phyloP scores from a whole-genome alignment of 257 asterid genomes.

The Vinca minor region DNA sequence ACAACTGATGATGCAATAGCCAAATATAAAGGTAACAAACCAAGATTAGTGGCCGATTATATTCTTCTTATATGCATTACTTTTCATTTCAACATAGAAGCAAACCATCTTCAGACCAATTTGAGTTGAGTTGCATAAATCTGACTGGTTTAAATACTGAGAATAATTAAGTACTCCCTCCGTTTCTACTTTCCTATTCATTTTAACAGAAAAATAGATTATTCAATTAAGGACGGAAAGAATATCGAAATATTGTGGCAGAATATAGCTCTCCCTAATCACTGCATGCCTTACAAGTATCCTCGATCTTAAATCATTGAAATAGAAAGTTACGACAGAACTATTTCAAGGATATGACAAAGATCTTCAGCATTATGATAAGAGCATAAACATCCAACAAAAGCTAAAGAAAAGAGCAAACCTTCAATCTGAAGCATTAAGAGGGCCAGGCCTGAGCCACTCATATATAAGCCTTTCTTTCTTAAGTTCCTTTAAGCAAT shows the following conservation, averaged over 20 bases:
- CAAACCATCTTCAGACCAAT: not conserved
- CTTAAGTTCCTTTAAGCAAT: not conserved
- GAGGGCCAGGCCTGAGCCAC: not conserved
- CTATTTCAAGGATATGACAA: not conserved
- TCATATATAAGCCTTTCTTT: not conserved
- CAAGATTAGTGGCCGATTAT: not conserved
- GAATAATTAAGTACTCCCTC: too few species aligned
- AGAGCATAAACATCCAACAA: not conserved
- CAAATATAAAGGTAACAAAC: too few species aligned
- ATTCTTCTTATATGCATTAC: not conserved
- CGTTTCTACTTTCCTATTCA: too few species aligned
- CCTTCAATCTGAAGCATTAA: not conserved
- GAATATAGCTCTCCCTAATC: not conserved
- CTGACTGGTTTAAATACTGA: too few species aligned
- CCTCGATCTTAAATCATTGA: not conserved
- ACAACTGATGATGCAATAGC: too few species aligned
- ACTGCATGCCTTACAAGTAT: not conserved
- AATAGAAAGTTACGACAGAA: not conserved
- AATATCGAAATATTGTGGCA: not conserved
- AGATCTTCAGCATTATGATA: not conserved
- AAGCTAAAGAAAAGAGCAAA: not conserved
- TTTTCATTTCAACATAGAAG: not conserved
- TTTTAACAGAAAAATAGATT: too few species aligned
- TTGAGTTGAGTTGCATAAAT: not conserved
- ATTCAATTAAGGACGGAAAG: not conserved